These are phyloP conservation scores for button mushroom (Agaricus bisporus) DNA, from an alignment of 768 basidiomycete species.

Conservation along the genomic window DNA sequence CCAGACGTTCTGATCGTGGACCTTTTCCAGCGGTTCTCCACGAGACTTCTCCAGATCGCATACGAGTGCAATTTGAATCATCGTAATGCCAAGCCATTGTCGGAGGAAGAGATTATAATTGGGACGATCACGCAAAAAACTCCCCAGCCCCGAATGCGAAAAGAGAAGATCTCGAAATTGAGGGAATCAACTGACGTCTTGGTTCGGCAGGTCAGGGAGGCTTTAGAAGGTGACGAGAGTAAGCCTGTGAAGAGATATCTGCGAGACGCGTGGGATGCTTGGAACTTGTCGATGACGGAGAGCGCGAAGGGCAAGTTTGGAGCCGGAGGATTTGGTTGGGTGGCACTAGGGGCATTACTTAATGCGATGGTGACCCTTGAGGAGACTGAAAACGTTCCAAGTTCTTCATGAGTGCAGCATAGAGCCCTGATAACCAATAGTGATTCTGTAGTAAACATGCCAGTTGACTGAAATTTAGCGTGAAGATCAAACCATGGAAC, in stretches of 20 bases:
- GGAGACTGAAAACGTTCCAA: neutral
- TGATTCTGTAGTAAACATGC: no score
- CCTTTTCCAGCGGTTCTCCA: constrained; percentile 34
- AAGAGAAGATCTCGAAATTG: constrained; percentile 45
- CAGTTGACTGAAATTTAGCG: no score
- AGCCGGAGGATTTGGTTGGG: constrained; percentile 53
- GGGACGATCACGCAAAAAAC: constrained; percentile 62
- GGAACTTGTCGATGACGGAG: constrained; percentile 33
- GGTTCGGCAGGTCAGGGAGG: constrained; percentile 40
- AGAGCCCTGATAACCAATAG: no score
- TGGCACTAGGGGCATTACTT: constrained; percentile 50
- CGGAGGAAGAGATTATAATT: constrained; percentile 58
- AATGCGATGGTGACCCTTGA: constrained; percentile 28
- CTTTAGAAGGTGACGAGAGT: constrained; percentile 40
- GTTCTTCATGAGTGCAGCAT: neutral
- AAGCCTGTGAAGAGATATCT: constrained; percentile 31
- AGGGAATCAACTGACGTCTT: constrained; percentile 49
- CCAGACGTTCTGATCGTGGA: constrained; percentile 16
- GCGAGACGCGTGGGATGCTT: constrained; percentile 47
- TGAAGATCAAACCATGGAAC: no score
- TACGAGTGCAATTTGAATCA: constrained; percentile 38
- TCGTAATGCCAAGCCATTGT: constrained; percentile 32
- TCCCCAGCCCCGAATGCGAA: constrained; percentile 46
- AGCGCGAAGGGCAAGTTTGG: constrained; percentile 35
- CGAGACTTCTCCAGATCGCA: constrained; percentile 42